phyloP scores from a whole-genome alignment of 495 filamentous ascomycete genomes.

The Penicillium coffeae region DNA sequence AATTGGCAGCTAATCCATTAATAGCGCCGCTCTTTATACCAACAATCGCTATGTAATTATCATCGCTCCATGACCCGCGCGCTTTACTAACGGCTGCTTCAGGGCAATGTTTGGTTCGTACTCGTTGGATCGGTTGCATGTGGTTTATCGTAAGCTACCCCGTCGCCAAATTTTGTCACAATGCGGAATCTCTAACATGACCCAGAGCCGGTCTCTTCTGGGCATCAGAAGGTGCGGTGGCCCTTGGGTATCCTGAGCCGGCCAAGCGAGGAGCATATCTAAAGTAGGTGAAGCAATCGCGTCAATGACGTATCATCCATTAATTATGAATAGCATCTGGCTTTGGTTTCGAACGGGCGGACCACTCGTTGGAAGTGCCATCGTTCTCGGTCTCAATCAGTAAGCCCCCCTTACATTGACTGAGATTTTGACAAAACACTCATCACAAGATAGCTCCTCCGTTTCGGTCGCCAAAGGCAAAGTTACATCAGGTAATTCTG shows the following conservation, averaged over 20 bases:
- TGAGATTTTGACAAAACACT: constrained; percentile 14
- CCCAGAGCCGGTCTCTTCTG: constrained; percentile 60
- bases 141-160: constrained; percentile 50
- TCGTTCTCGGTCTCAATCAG: constrained; percentile 59
- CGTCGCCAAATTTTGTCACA: no score
- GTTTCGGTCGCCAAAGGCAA: constrained; percentile 23
- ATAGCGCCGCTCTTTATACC: constrained; percentile 55
- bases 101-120: constrained; percentile 57
- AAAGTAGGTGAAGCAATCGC: constrained; percentile 17
- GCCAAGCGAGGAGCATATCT: constrained; percentile 54
- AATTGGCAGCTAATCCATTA: constrained; percentile 26
- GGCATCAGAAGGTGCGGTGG: constrained; percentile 61
- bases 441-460: constrained; percentile 8
- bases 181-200: no score
- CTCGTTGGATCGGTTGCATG: constrained; percentile 61
- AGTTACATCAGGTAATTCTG: constrained; percentile 22
- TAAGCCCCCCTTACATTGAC: constrained; percentile 9
- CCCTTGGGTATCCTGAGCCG: constrained; percentile 59
- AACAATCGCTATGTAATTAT: constrained; percentile 55
- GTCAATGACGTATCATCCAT: neutral
- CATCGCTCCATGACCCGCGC: neutral
- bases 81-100: constrained; percentile 1
- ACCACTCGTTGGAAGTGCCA: constrained; percentile 58
- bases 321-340: constrained; percentile 44
- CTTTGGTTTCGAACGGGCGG: constrained; percentile 55